Base-by-base conservation (phyloP, 306 rosid species). In the Canavalia ensiformis region DNA sequence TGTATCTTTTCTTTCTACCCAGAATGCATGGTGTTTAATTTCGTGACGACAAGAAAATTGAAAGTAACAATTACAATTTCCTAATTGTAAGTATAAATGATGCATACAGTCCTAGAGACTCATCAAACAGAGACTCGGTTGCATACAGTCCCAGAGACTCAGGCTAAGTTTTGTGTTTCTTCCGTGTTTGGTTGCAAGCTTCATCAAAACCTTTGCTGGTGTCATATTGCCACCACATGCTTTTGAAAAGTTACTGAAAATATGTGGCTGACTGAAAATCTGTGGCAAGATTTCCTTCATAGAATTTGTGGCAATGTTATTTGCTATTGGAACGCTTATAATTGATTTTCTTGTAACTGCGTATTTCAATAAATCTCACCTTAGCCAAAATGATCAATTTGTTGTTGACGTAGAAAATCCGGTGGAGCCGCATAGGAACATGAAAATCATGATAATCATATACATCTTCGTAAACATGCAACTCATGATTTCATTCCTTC, bases 401-500 rank as follows among this genome's bases (percentile, higher is more conserved):
- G 57, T 28, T 6, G 84, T 12, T 33, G 67, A 67, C 9, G 84
- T 66, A 25, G 89, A 83, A 60, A 69, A 2, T 3, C 8, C 0
- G 4, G 88, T 3, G 5, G 25, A 64, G 29, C 57, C n/a, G n/a
- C n/a, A 57, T 18, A 18, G 25, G 25, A 18, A 18, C 25, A 18
- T 18, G 25, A 18, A 18, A 18, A 18, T 18, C 88, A 81, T 46
- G 90, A 51, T 7, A 88, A 86, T 29, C 90, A 88, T 37, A 73
- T 79, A 9, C 94, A 81, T 55, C 81, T 87, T 29, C 92, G 87
- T 59, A 88, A 90, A 0, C 97, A 92, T 34, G 89, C 91, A 68
- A 79, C 92, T 2, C 97, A 92, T 66, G 97, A 89, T 12, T 71
- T 90, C 3, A 4, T 82, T 29, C 9, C 56, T 74, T 28, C 77